phyloP scores from a whole-genome alignment of 2,329 filamentous ascomycete genomes.

The Orbilia oligospora region DNA sequence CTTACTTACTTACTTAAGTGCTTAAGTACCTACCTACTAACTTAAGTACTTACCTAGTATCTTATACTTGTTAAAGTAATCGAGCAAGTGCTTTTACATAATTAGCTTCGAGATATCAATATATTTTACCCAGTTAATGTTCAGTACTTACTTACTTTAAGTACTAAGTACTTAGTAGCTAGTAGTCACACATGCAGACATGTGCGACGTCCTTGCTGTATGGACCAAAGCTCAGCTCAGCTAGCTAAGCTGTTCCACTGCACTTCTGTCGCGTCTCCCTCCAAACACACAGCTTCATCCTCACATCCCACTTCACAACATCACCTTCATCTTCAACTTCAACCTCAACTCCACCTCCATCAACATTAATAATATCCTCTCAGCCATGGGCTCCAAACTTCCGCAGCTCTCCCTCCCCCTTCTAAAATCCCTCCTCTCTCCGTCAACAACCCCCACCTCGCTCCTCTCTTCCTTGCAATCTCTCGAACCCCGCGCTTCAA shows the following conservation, averaged over 20 bases:
- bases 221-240: not conserved
- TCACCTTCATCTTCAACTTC: not conserved
- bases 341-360: not conserved
- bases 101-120: too few relatives aligned
- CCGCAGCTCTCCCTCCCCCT: slow-evolving; percentile 37
- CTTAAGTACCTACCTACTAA: too few relatives aligned
- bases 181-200: too few relatives aligned
- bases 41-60: too few relatives aligned
- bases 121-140: too few relatives aligned
- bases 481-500: slow-evolving; percentile 57
- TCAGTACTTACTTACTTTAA: too few relatives aligned
- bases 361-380: too few relatives aligned
- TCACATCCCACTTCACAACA: not conserved
- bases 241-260: slow-evolving; percentile 34
- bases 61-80: too few relatives aligned
- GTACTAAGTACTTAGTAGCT: too few relatives aligned
- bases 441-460: slow-evolving; percentile 18
- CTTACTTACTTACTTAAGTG: too few relatives aligned
- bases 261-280: slow-evolving; percentile 45
- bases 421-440: slow-evolving; percentile 16
- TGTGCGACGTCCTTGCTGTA: too few relatives aligned
- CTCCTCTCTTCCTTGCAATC: slow-evolving; percentile 34
- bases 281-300: slow-evolving; percentile 34
- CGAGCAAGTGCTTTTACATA: too few relatives aligned
- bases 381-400: slow-evolving; percentile 53